A percentile compares a stretch with the other conserved stretches of the same genome.
phyloP scores from a whole-genome alignment of 305 asterid genomes.

The Solanum hybrid region DNA sequence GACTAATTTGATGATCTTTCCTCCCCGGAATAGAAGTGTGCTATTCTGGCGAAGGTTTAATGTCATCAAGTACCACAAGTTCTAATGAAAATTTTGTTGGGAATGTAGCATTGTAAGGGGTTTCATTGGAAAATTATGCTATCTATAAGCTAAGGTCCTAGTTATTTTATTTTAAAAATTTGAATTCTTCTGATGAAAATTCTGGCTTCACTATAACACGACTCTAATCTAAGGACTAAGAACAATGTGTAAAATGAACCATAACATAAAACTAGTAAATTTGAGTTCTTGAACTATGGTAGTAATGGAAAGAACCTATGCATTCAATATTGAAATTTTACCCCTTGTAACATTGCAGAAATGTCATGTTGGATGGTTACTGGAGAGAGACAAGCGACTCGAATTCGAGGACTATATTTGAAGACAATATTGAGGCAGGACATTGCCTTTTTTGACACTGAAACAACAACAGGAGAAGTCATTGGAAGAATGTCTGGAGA shows the following conservation, averaged over 20 bases:
- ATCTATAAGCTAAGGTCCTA: not conserved
- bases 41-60: not conserved
- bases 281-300: not conserved
- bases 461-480: constrained; percentile 67
- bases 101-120: not conserved
- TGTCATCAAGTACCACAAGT: not conserved
- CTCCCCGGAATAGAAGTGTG: not conserved
- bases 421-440: constrained; percentile 73
- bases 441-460: constrained; percentile 73
- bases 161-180: not conserved
- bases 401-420: constrained; percentile 65
- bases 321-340: not conserved
- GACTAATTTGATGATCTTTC: not conserved
- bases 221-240: not conserved
- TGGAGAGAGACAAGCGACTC: constrained; percentile 76
- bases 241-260: not conserved
- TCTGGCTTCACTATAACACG: not conserved
- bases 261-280: not conserved
- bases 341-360: constrained; percentile 26
- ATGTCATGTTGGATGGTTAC: constrained; percentile 79
- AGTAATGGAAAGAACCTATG: not conserved
- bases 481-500: constrained; percentile 90
- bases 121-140: not conserved
- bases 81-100: not conserved
- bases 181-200: not conserved